A percentile compares a stretch with the other conserved stretches of the same genome.
Evolutionary conservation across 306 rosid species (phyloP).

Genomic region (Ormosia emarginata): DNA sequence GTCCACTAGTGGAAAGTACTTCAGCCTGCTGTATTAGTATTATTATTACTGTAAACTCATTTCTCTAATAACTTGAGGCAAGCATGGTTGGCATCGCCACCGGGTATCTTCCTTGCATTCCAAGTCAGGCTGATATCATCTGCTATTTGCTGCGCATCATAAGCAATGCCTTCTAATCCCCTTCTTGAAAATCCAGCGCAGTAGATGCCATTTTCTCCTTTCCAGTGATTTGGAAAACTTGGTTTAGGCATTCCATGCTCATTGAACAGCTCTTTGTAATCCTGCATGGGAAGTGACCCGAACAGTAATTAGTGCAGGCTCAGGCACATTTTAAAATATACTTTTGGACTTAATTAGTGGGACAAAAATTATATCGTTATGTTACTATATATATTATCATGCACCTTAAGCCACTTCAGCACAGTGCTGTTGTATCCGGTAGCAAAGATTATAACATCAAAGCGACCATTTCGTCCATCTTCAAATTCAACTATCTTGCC

Average conservation of each 20-base stretch:
- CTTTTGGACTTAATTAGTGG: neutral
- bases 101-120: neutral
- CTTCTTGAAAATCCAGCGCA: conserved; percentile 51
- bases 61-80: neutral
- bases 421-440: conserved; percentile 65
- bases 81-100: neutral
- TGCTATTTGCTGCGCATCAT: conserved; percentile 47
- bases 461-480: conserved; percentile 28
- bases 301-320: neutral
- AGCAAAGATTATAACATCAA: conserved; percentile 63
- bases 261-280: conserved; percentile 40
- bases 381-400: neutral
- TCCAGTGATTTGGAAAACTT: conserved; percentile 55
- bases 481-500: conserved; percentile 31
- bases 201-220: conserved; percentile 43
- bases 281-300: conserved; percentile 24
- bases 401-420: conserved; percentile 63
- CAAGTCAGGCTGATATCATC: conserved; percentile 22
- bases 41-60: too few species aligned
- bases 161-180: conserved; percentile 49
- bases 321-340: neutral
- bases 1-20: too few species aligned
- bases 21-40: too few species aligned
- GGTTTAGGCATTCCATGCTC: conserved; percentile 59
- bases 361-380: neutral